Evolutionary conservation across 2,329 filamentous ascomycete species (phyloP), one percentile per base, ranked within the genome.

Genomic region (Calonectria henricotiae): DNA sequence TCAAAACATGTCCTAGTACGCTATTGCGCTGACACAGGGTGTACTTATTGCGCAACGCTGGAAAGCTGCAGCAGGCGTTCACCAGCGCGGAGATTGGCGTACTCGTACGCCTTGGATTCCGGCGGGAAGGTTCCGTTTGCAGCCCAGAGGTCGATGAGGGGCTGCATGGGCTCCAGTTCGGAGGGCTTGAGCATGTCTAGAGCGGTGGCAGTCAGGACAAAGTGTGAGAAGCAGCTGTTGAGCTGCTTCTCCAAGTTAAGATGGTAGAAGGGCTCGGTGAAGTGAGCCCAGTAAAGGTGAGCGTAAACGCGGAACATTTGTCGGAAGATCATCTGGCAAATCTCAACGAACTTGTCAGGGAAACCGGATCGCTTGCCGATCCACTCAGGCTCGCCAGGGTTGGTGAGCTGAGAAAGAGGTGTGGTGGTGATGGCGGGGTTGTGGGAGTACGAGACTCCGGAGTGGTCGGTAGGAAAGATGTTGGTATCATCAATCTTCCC

Each of bases 291-390:
- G 87, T 99, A 99, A 71, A 99, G 91, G 83, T 99, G 96, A 58
- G 96, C 93, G 80, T 99, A 99, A 76, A 98, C 96, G 70, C 96
- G 93, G 88, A 99, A 98, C 93, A 99, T 98, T 84, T 98, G 96
- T 78, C 95, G 93, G 86, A 98, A 96, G 79, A 98, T 96, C 74
- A 92, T 92, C 86, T 97, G 95, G 86, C 96, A 96, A 76, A 98
- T 95, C 71, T 92, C 90, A 77, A 96, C 88, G 82, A 98, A 98
- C 75, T 94, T 93, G 73, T 93, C 90, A 2, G 96, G 96, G 83
- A 99, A 99, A 4, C 96, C 96, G 71, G 94, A 96, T 55, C 93
- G 90, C 85, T 97, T 97, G 78, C 96, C 96, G 68, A 98, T 88
- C 94, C 95, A 98, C 71, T 92, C 90, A 25, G 83, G 84, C 68